Percentiles rank a stretch among this genome's conserved stretches.
Evolutionary conservation across 129 eudicot species (phyloP).

Genomic region (Glebionis coronaria): DNA sequence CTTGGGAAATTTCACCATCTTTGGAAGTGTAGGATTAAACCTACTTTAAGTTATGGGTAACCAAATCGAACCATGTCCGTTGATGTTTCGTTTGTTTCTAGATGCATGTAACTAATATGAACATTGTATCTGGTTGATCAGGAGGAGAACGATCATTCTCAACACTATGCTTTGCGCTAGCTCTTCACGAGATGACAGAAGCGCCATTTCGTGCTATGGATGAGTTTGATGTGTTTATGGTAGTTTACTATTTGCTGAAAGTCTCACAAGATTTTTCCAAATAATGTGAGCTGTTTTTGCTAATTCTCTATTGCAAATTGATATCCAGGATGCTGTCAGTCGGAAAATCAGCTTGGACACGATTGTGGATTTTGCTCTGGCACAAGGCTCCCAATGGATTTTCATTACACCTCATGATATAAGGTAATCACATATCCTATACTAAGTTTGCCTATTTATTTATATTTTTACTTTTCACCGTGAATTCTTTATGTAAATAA

Average conservation of each 20-base stretch:
- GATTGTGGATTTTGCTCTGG: slow-evolving; percentile 80
- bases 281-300: background rate
- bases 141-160: slow-evolving; percentile 97
- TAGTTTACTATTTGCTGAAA: slow-evolving; percentile 21
- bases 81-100: background rate
- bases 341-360: slow-evolving; percentile 91
- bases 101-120: background rate
- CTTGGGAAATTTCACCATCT: no score
- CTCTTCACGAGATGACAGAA: slow-evolving; percentile 97
- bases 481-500: background rate
- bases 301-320: background rate
- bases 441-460: background rate
- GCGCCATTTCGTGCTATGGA: slow-evolving; percentile 99
- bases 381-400: slow-evolving; percentile 92
- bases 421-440: slow-evolving; percentile 45
- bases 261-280: background rate
- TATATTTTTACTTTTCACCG: background rate
- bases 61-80: background rate
- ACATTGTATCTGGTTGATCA: slow-evolving; percentile 25
- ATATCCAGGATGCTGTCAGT: slow-evolving; percentile 94
- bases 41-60: background rate
- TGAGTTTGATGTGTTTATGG: slow-evolving; percentile 99
- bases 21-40: no score
- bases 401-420: slow-evolving; percentile 97
- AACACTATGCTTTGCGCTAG: slow-evolving; percentile 89